Evolutionary conservation across 1,284 basidiomycete genomes (phyloP).

Genomic region (Salmacisia buchloeana): DNA sequence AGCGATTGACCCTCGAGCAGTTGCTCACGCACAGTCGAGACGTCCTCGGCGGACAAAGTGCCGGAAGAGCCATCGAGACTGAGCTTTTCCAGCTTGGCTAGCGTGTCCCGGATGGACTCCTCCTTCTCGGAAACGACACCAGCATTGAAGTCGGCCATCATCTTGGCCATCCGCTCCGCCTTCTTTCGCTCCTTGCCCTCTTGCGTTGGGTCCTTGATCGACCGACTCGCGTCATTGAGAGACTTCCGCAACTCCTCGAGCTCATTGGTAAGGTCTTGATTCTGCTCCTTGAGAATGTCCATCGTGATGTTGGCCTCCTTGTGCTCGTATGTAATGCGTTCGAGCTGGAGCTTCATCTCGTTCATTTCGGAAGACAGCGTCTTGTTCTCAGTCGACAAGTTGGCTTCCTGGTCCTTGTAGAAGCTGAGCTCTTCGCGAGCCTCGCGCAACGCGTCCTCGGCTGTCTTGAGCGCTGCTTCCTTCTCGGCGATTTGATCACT

Average conservation of each 20-base stretch:
- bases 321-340: slow-evolving; percentile 87
- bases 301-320: slow-evolving; percentile 92
- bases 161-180: slow-evolving; percentile 98
- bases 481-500: slow-evolving; percentile 86
- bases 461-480: slow-evolving; percentile 49
- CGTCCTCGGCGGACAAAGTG: slow-evolving; percentile 63
- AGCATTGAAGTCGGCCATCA: slow-evolving; percentile 88
- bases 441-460: slow-evolving; percentile 51
- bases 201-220: slow-evolving; percentile 63
- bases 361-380: slow-evolving; percentile 61
- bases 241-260: slow-evolving; percentile 69
- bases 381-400: slow-evolving; percentile 38
- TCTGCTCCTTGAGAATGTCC: slow-evolving; percentile 93
- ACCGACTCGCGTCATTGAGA: slow-evolving; percentile 19
- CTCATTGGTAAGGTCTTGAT: slow-evolving; percentile 76
- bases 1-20: slow-evolving; percentile 80
- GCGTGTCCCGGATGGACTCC: slow-evolving; percentile 75
- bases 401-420: slow-evolving; percentile 71
- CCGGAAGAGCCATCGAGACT: slow-evolving; percentile 13
- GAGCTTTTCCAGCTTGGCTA: slow-evolving; percentile 69
- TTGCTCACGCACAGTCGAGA: slow-evolving; percentile 74
- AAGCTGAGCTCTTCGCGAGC: slow-evolving; percentile 71
- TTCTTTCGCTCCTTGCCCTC: slow-evolving; percentile 99
- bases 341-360: slow-evolving; percentile 83
- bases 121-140: slow-evolving; percentile 89